Percentiles rank a stretch among this genome's conserved stretches.
Conservation (phyloP, 305 asterid genomes). For the Solanum hybrid region DNA sequence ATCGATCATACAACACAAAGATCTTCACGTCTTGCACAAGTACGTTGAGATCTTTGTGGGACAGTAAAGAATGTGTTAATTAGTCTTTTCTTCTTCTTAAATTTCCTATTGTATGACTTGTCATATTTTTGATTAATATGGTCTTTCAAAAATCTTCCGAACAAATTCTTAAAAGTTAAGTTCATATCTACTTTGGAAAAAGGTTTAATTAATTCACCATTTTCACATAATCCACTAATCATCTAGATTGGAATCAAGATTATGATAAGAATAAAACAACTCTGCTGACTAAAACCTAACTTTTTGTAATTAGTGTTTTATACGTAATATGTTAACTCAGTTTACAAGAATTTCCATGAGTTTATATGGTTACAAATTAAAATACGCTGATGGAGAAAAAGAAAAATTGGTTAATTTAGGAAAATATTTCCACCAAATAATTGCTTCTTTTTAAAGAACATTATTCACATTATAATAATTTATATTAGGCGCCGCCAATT, state of each 20-base stretch:
- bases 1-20: neutral
- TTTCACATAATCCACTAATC: neutral
- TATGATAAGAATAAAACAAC: neutral
- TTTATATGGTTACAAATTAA: neutral
- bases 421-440: neutral
- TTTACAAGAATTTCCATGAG: neutral
- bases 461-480: neutral
- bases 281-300: neutral
- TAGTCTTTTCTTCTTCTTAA: neutral
- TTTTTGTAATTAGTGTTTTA: neutral
- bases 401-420: neutral
- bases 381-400: neutral
- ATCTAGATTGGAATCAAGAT: neutral
- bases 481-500: slow-evolving; percentile 5
- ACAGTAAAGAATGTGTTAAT: neutral
- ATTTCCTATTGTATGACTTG: neutral
- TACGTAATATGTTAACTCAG: neutral
- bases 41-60: neutral
- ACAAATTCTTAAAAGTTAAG: neutral
- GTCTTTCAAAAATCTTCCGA: neutral
- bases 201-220: neutral
- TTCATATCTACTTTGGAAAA: neutral
- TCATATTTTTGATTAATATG: neutral
- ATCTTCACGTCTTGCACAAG: neutral
- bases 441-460: neutral